These are phyloP conservation scores for Trichosporon asahii DNA, from an alignment of 1,284 basidiomycete species.

Conservation along the genomic window DNA sequence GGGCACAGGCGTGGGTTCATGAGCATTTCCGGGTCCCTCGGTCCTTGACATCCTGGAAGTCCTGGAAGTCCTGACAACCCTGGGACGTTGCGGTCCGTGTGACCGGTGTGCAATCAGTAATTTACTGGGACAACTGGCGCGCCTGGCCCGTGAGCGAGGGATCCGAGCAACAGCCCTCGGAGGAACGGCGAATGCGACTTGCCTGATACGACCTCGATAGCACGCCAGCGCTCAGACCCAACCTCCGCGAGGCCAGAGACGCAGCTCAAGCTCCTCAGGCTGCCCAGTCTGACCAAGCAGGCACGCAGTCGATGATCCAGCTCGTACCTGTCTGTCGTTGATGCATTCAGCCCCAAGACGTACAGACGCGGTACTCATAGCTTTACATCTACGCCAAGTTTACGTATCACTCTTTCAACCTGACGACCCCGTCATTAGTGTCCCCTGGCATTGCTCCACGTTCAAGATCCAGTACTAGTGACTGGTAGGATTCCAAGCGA, in stretches of 20 bases:
- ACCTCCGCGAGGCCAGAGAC: too few relatives aligned
- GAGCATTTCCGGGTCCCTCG: background rate
- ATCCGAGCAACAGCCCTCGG: background rate
- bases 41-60: background rate
- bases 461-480: background rate
- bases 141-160: background rate
- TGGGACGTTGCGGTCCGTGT: background rate
- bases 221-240: background rate
- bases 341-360: background rate
- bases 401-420: background rate
- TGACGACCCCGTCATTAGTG: background rate
- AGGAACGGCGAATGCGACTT: background rate
- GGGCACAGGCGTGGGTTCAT: background rate
- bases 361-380: background rate
- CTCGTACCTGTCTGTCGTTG: background rate
- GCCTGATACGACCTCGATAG: background rate
- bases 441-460: background rate
- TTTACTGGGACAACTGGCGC: background rate
- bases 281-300: background rate
- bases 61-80: background rate
- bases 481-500: background rate
- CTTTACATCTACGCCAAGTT: background rate
- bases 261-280: background rate
- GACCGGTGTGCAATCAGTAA: background rate
- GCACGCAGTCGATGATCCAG: too few relatives aligned